A percentile compares a stretch with the other conserved stretches of the same genome.
phyloP scores from a whole-genome alignment of 106 monocot species.

The Dendrobium chrysotoxum region DNA sequence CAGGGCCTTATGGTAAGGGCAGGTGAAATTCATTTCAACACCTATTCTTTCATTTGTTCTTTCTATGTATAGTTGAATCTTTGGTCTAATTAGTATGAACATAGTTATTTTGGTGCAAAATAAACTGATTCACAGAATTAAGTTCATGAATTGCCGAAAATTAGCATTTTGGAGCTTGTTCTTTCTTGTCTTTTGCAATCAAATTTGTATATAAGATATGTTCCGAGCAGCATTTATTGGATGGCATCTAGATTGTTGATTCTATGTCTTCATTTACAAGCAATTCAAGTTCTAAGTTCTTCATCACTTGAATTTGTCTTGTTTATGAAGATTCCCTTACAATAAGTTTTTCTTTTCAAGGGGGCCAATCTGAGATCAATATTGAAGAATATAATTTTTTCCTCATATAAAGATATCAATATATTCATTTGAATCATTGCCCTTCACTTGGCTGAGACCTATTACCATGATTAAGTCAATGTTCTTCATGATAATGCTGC shows the following conservation, averaged over 20 bases:
- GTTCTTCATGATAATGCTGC: no score
- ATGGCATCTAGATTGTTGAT: neutral
- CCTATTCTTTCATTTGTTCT: neutral
- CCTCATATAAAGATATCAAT: neutral
- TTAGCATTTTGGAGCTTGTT: neutral
- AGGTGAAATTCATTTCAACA: neutral
- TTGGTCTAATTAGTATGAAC: neutral
- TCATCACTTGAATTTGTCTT: neutral
- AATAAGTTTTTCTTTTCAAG: neutral
- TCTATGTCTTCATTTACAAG: neutral
- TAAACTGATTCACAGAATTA: neutral
- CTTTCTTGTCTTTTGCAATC: neutral
- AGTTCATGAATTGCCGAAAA: neutral
- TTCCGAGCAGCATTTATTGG: neutral
- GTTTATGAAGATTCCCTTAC: no score
- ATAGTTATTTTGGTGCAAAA: neutral
- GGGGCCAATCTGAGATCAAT: neutral
- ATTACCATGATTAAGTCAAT: no score
- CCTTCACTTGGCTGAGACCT: no score
- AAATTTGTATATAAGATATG: neutral
- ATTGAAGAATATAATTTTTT: neutral
- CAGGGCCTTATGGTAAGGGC: neutral
- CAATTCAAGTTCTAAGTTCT: neutral
- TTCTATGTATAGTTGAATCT: neutral
- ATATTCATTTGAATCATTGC: neutral